Evolutionary conservation across 257 asterid species (phyloP), one percentile per base, ranked within the genome.

Genomic region (Solanum gandarillasii): DNA sequence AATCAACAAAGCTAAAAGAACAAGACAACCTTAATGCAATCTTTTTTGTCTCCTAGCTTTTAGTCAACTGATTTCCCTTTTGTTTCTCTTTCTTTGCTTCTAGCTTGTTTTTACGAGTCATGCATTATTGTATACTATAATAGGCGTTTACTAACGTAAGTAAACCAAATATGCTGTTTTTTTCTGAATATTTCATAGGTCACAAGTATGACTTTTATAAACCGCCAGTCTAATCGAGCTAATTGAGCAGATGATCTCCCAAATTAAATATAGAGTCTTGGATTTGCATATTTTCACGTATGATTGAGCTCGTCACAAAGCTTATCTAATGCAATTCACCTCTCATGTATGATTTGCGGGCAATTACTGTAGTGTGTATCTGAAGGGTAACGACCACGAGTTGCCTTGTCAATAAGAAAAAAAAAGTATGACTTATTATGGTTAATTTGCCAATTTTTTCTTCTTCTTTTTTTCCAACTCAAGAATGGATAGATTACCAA

Each of bases 61-160:
- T 87, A 83, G 94, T 93, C 98, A 93, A 95, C 93, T 88, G 87
- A 70, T 86, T 91, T 84, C 90, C 60, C 72, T 32, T 29, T 70
- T 78, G 41, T 46, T 86, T 43, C 52, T 14, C 29, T 60, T 74
- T 81, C 32, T 34, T 27, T 43, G 34, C 4, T 32, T 87, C 34
- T 39, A 48, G 67, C 60, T 25, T 89, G 27, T 48, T 82, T 48
- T 82, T 3, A 18, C 18, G 5, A 20, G 21, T 82, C 71, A 20
- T 82, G 86, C 86, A 46, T 18, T 81, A 29, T 87, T 36, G 39
- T 34, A 73, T 74, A 21, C 32, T 75, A 87, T 67, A 71, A 68
- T 71, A 71, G 43, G 52, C 60, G 67, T 86, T 68, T 52, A 41
- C 83, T 38, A 35, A 87, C 74, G 52, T 46, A 58, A 87, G 41